Conservation (phyloP, 805 yeast species). For the Lipomyces sp. region DNA sequence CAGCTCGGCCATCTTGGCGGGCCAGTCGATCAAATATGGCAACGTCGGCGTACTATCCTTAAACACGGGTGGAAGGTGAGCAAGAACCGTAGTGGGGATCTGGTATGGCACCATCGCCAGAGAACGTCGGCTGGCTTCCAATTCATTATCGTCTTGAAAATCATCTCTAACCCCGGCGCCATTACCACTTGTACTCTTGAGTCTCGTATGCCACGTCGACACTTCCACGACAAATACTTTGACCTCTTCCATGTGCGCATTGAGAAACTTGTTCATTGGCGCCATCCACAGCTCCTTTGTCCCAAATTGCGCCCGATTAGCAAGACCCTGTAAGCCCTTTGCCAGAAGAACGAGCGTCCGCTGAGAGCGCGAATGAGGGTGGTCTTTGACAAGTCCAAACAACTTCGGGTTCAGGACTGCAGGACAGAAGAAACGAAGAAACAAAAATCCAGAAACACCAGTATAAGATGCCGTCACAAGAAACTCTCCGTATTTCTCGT, state of each 20-base stretch:
- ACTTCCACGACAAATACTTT: slow-evolving; percentile 68
- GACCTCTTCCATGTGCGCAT: slow-evolving; percentile 54
- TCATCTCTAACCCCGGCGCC: neutral
- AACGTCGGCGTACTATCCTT: slow-evolving; percentile 25
- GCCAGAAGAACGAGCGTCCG: slow-evolving; percentile 79
- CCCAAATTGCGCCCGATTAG: slow-evolving; percentile 71
- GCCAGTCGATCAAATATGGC: slow-evolving; percentile 40
- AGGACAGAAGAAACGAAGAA: slow-evolving; percentile 83
- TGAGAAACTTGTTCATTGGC: slow-evolving; percentile 65
- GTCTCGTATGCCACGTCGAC: slow-evolving; percentile 39
- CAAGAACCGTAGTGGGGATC: slow-evolving; percentile 18
- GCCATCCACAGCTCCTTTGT: slow-evolving; percentile 80
- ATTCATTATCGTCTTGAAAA: slow-evolving; percentile 13
- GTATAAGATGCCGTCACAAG: slow-evolving; percentile 48
- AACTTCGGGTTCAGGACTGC: slow-evolving; percentile 87
- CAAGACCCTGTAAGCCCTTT: slow-evolving; percentile 71
- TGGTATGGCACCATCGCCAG: slow-evolving; percentile 18
- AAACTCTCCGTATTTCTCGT: slow-evolving; percentile 27
- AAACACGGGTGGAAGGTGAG: slow-evolving; percentile 20
- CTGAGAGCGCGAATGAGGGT: slow-evolving; percentile 68
- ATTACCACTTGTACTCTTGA: slow-evolving; percentile 6
- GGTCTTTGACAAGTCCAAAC: slow-evolving; percentile 66
- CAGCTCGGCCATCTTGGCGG: slow-evolving; percentile 35
- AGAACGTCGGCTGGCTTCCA: slow-evolving; percentile 11
- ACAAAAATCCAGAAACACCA: slow-evolving; percentile 78